A percentile compares a stretch with the other conserved stretches of the same genome.
Conservation (phyloP, 306 rosid species). For the Amphicarpaea edgeworthii region DNA sequence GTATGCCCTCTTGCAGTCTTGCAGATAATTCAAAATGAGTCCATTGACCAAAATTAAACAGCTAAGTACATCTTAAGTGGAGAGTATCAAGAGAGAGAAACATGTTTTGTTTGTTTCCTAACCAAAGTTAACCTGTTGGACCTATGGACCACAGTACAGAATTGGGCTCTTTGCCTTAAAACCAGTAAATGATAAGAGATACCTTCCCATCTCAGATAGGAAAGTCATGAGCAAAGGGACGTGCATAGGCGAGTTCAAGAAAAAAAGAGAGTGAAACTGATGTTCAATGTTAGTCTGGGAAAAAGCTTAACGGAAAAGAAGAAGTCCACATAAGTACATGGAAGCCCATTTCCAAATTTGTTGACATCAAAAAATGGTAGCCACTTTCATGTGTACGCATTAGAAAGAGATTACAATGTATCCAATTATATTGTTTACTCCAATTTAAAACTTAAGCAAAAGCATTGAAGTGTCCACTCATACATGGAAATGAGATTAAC, state of each 20-base stretch:
- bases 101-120: neutral
- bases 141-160: no score
- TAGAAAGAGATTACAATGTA: conserved; percentile 1
- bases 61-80: neutral
- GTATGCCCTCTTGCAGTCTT: neutral
- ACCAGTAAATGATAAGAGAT: conserved; percentile 2
- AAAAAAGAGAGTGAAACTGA: neutral
- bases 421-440: conserved; percentile 7
- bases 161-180: neutral
- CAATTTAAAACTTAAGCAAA: conserved; percentile 8
- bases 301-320: conserved; percentile 4
- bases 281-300: conserved; percentile 5
- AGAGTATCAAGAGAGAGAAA: conserved; percentile 19
- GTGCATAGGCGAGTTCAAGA: neutral
- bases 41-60: neutral
- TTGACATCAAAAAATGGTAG: conserved; percentile 13
- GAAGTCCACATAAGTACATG: neutral
- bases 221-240: conserved; percentile 3
- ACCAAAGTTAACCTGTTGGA: neutral
- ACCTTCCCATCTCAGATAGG: neutral
- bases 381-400: neutral
- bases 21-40: conserved; percentile 36
- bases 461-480: neutral
- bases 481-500: conserved; percentile 2
- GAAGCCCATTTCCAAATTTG: conserved; percentile 1